Evolutionary conservation across 2,329 filamentous ascomycete genomes (phyloP), one percentile per base, ranked within the genome.

Genomic region (Dactylellina drechsleri): DNA sequence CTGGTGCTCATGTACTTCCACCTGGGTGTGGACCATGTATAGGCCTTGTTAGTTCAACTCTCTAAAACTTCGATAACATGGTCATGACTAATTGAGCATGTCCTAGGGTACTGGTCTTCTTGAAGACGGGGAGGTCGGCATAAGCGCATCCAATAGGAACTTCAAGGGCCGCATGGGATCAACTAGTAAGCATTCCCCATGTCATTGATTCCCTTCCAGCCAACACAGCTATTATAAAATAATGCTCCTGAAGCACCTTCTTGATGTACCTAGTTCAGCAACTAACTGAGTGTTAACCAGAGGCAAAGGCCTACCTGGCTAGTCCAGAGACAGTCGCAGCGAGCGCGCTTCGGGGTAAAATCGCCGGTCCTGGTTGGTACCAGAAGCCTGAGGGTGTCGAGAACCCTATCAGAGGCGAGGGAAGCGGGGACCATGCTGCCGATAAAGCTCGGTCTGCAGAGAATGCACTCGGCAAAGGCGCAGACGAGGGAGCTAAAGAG

Each of bases 161-260:
- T 97, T 93, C 85, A 93, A 93, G 82, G 93, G 93, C 0, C 88
- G 93, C 1, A 96, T 97, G 91, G 93, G 93, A 2, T 90, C 92
- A 0, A 89, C 23, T 92, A 79, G 92, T 92, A 0, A 97, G n/a
- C n/a, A n/a, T n/a, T n/a, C n/a, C n/a, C n/a, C n/a, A n/a, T n/a
- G n/a, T n/a, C n/a, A n/a, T n/a, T n/a, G n/a, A n/a, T n/a, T n/a
- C n/a, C n/a, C 23, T 23, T 23, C 23, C 23, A 23, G 23, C 23
- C 23, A 4, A 23, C 23, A 23, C 2, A 23, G 23, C 4, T 4
- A 23, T 23, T 23, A 4, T 2, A 23, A 23, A 4, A 23, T 23
- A 4, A 4, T 23, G 23, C 23, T 23, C 23, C 23, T 23, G 23
- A 23, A 23, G 23, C 23, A 23, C 4, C 4, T 23, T 23, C 4